A percentile compares a stretch with the other conserved stretches of the same genome.
Evolutionary conservation across 2,329 filamentous ascomycete species (phyloP).

Genomic region (Parafenestella ontariensis): DNA sequence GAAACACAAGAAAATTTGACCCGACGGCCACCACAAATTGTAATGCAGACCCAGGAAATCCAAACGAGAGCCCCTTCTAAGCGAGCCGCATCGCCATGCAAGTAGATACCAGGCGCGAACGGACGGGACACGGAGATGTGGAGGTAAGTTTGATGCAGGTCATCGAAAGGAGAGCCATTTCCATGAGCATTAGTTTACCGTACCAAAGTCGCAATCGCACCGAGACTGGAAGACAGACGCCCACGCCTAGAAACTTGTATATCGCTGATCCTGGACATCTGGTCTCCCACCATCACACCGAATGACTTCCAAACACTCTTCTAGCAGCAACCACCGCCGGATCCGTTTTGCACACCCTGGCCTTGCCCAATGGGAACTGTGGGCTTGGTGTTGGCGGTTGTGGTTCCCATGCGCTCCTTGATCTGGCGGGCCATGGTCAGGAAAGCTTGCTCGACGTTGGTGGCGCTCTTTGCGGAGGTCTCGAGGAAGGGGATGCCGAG

Average conservation of each 20-base stretch:
- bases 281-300: slow-evolving; percentile 7
- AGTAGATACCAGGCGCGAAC: slow-evolving; percentile 11
- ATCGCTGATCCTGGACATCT: slow-evolving; percentile 24
- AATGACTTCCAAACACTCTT: slow-evolving; percentile 24
- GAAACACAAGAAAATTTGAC: slow-evolving; percentile 28
- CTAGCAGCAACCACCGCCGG: slow-evolving; percentile 91
- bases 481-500: slow-evolving; percentile 99
- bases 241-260: slow-evolving; percentile 29
- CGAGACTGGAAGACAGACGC: slow-evolving; percentile 34
- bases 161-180: slow-evolving; percentile 30
- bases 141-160: slow-evolving; percentile 16
- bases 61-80: slow-evolving; percentile 41
- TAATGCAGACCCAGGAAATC: slow-evolving; percentile 35
- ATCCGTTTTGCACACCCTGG: slow-evolving; percentile 88
- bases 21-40: slow-evolving; percentile 41
- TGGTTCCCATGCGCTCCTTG: slow-evolving; percentile 99
- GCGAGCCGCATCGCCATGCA: slow-evolving; percentile 33
- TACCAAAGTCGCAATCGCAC: slow-evolving; percentile 27
- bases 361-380: slow-evolving; percentile 95
- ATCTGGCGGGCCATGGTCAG: slow-evolving; percentile 99
- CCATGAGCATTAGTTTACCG: slow-evolving; percentile 40
- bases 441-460: slow-evolving; percentile 99
- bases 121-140: neutral
- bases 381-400: slow-evolving; percentile 97
- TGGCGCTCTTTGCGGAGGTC: slow-evolving; percentile 99